phyloP scores from a whole-genome alignment of 495 filamentous ascomycete genomes.

The Tuber aestivum region DNA sequence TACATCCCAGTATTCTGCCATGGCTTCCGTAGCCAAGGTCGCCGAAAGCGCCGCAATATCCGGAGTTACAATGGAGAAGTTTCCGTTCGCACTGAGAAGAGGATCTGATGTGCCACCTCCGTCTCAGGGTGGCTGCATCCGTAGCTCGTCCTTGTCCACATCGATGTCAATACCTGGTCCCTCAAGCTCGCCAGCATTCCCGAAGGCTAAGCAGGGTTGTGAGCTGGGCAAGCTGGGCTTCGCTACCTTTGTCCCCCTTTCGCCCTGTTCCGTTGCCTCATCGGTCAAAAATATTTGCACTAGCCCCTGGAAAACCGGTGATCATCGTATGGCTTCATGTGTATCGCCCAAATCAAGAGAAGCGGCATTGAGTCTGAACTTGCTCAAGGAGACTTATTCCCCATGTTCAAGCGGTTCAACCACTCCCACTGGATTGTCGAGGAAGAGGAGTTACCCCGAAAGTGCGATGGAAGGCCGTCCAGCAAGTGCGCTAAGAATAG shows the following conservation, averaged over 20 bases:
- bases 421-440: conserved; percentile 32
- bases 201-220: conserved; percentile 25
- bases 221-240: conserved; percentile 21
- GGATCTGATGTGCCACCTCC: conserved; percentile 10
- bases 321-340: conserved; percentile 19
- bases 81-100: conserved; percentile 31
- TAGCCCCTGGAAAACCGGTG: neutral
- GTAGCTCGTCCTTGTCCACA: conserved; percentile 32
- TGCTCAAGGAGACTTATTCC: conserved; percentile 35
- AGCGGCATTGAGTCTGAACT: conserved; percentile 35
- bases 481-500: conserved; percentile 27
- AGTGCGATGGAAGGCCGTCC: conserved; percentile 19
- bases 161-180: conserved; percentile 23
- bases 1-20: conserved; percentile 45
- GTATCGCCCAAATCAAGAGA: conserved; percentile 39
- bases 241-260: conserved; percentile 11
- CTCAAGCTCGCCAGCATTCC: conserved; percentile 27
- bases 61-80: conserved; percentile 33
- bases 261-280: conserved; percentile 12
- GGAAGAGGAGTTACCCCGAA: conserved; percentile 37
- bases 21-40: conserved; percentile 25
- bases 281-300: conserved; percentile 3
- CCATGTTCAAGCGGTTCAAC: conserved; percentile 35
- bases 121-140: conserved; percentile 10
- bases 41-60: conserved; percentile 28